Conservation (phyloP, 768 basidiomycete species). For the Rhizopogon vinicolor region DNA sequence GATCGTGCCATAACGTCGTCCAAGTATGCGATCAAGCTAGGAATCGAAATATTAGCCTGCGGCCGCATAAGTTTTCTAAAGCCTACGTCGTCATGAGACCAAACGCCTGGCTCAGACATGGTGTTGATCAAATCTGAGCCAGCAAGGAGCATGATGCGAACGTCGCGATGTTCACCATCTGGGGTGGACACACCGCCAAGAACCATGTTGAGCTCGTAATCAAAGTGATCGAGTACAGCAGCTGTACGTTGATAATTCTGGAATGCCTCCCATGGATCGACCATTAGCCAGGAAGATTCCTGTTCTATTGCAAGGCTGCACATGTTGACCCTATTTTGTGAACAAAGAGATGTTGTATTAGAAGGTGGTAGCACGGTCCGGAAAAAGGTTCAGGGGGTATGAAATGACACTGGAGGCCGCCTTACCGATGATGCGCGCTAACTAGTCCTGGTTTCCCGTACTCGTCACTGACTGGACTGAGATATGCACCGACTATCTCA, state of each 20-base stretch:
- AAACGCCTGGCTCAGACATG: constrained; percentile 98
- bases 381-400: background rate
- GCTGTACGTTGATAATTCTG: constrained; percentile 88
- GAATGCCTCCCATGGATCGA: constrained; percentile 86
- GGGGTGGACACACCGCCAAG: constrained; percentile 72
- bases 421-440: constrained; percentile 84
- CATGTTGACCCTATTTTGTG: constrained; percentile 67
- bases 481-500: constrained; percentile 92
- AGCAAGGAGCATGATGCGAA: constrained; percentile 89
- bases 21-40: constrained; percentile 93
- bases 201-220: constrained; percentile 86
- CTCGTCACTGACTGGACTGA: constrained; percentile 92
- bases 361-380: background rate
- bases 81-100: constrained; percentile 85
- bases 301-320: constrained; percentile 86
- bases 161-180: constrained; percentile 68
- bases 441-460: constrained; percentile 97
- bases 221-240: constrained; percentile 95
- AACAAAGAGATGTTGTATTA: constrained; percentile 14
- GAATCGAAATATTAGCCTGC: constrained; percentile 1
- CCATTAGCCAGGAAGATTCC: constrained; percentile 93
- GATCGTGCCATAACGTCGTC: constrained; percentile 86
- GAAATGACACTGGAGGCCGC: background rate
- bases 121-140: constrained; percentile 96
- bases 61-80: background rate